These are phyloP conservation scores for Salix suchowensis DNA, from an alignment of 345 rosid genomes.

Conservation along the genomic window DNA sequence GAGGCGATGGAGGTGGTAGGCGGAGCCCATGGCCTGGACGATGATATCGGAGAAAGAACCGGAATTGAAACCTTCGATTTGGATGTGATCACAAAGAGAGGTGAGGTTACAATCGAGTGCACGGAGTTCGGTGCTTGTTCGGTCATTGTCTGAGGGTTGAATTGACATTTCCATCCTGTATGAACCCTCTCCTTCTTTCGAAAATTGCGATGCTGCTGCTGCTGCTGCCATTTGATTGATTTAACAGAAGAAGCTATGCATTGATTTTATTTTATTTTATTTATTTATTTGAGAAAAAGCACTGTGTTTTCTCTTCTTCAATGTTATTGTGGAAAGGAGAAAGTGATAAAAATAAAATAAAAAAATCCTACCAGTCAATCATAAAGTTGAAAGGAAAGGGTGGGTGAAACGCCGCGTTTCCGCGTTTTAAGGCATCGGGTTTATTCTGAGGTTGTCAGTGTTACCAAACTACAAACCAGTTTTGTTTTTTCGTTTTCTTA, in stretches of 20 bases:
- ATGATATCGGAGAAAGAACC: constrained; percentile 88
- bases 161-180: constrained; percentile 39
- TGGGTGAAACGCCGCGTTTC: no score
- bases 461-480: no score
- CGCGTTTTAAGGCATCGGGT: no score
- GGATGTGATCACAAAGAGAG: constrained; percentile 91
- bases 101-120: constrained; percentile 78
- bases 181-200: constrained; percentile 30
- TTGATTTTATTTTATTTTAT: not conserved
- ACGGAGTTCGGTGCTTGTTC: constrained; percentile 62
- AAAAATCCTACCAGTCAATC: no score
- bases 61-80: constrained; percentile 71
- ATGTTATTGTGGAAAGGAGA: no score
- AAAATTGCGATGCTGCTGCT: constrained; percentile 9
- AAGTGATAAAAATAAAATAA: no score
- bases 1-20: constrained; percentile 84
- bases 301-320: no score
- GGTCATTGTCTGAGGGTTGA: constrained; percentile 56
- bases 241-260: no score
- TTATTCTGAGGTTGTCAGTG: no score
- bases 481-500: no score
- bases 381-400: no score
- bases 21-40: constrained; percentile 80
- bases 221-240: not conserved
- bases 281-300: no score